phyloP scores from a whole-genome alignment of 1,284 basidiomycete species.

The Ceratobasidium sp. region DNA sequence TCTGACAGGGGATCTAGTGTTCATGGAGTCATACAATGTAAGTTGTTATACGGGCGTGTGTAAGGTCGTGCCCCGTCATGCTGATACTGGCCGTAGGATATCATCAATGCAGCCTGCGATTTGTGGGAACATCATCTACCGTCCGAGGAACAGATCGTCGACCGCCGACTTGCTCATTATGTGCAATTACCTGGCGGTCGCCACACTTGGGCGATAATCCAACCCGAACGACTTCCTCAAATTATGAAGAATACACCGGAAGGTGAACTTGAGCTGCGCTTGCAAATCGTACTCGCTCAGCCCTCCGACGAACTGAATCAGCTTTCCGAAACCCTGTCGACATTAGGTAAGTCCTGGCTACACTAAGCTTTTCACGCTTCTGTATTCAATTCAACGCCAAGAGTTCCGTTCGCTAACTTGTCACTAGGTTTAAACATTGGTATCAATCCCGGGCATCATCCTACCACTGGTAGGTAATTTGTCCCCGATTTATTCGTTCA shows the following conservation, averaged over 20 bases:
- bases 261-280: slow-evolving; percentile 9
- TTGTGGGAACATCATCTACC: slow-evolving; percentile 22
- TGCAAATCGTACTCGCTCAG: slow-evolving; percentile 11
- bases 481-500: too few relatives aligned
- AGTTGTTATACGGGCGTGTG: background rate
- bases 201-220: slow-evolving; percentile 7
- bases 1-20: background rate
- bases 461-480: background rate
- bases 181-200: background rate
- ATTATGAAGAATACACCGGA: background rate
- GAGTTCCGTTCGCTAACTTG: background rate
- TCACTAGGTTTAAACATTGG: background rate
- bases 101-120: slow-evolving; percentile 27
- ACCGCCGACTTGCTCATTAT: slow-evolving; percentile 10
- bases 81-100: background rate
- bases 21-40: slow-evolving; percentile 28
- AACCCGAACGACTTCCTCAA: background rate
- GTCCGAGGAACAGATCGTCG: slow-evolving; percentile 4
- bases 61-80: background rate
- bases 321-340: background rate
- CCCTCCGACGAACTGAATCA: background rate
- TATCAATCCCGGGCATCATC: background rate
- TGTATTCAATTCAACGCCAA: background rate
- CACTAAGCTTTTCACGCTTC: background rate
- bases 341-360: too few relatives aligned